These are phyloP conservation scores for Sanghuangporus baumii DNA, from an alignment of 1,284 basidiomycete genomes.

Conservation along the genomic window DNA sequence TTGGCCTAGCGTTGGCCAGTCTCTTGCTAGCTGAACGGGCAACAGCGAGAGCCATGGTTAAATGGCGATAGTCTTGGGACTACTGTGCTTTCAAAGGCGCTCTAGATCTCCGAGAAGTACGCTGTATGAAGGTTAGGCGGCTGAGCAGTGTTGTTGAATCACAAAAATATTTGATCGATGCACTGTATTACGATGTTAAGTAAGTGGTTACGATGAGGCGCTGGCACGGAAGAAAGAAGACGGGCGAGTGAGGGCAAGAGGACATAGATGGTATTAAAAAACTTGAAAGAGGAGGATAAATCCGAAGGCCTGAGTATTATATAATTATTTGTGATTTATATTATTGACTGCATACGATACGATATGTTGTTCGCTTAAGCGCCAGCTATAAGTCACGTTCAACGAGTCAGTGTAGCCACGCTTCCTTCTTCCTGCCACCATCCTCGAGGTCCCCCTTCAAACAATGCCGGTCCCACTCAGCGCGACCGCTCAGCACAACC, in stretches of 20 bases:
- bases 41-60: conserved; percentile 6
- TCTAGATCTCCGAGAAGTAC: neutral
- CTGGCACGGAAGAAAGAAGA: neutral
- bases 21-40: conserved; percentile 1
- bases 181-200: neutral
- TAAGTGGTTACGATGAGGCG: neutral
- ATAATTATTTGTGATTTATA: neutral
- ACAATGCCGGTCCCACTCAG: conserved; percentile 11
- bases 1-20: neutral
- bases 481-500: conserved; percentile 11
- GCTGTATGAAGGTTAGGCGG: neutral
- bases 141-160: neutral
- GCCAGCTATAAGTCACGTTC: neutral
- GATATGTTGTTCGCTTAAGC: neutral
- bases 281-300: neutral
- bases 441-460: neutral
- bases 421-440: neutral
- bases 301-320: neutral
- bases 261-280: neutral
- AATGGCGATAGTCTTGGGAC: neutral
- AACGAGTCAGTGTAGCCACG: neutral
- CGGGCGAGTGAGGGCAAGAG: neutral
- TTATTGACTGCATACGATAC: no score
- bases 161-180: neutral
- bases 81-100: neutral